A percentile compares a stretch with the other conserved stretches of the same genome.
Evolutionary conservation across 23 red algal genomes (phyloP).

Genomic region (Agarophyton chilense): DNA sequence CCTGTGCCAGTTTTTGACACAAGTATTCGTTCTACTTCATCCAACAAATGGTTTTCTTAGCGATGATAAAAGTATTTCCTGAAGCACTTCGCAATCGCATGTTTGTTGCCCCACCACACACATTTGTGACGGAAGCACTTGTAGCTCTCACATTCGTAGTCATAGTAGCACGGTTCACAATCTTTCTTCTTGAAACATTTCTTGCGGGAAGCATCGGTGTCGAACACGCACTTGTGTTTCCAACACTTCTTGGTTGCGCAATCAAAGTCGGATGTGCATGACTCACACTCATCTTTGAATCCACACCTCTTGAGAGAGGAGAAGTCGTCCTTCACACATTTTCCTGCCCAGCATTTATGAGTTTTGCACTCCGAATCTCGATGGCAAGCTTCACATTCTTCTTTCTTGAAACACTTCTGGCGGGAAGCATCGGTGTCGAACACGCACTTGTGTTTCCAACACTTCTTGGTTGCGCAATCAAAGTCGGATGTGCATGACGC

Average conservation of each 20-base stretch:
- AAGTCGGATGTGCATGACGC: background rate
- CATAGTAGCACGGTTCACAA: slow-evolving; percentile 1
- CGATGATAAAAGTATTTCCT: background rate
- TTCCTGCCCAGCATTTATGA: background rate
- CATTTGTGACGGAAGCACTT: slow-evolving; percentile 24
- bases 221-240: slow-evolving; percentile 39
- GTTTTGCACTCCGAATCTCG: slow-evolving; percentile 15
- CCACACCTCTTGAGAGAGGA: background rate
- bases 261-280: background rate
- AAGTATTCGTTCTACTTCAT: no score
- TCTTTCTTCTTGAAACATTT: slow-evolving; percentile 59
- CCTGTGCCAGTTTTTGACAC: no score
- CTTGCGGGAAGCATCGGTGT: slow-evolving; percentile 20
- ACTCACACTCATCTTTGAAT: background rate
- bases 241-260: slow-evolving; percentile 47
- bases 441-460: slow-evolving; percentile 50
- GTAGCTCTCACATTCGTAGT: slow-evolving; percentile 15
- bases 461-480: slow-evolving; percentile 49
- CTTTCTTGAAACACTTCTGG: slow-evolving; percentile 48
- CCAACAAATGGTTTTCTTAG: no score
- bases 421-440: background rate
- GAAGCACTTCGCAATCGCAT: slow-evolving; percentile 15
- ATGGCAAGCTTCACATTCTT: slow-evolving; percentile 34
- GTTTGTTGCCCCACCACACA: background rate
- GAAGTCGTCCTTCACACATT: slow-evolving; percentile 26